Evolutionary conservation across 2,329 filamentous ascomycete species (phyloP), one percentile per base, ranked within the genome.

Genomic region (Neocucurbitaria cava): DNA sequence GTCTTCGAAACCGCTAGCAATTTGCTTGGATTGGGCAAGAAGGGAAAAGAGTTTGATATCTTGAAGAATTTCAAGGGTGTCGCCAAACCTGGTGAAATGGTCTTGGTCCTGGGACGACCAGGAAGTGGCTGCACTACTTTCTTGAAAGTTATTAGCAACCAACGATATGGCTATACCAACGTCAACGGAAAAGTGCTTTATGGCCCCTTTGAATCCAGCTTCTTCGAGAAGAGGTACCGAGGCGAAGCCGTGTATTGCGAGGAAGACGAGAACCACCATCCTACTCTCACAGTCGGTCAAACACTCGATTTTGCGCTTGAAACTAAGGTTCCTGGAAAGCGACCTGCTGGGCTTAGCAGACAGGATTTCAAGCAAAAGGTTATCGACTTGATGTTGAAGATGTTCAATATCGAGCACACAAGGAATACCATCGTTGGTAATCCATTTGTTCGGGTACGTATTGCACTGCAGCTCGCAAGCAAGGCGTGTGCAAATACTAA

Each of bases 371-470:
- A 93, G 78, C 82, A 89, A 45, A 86, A 87, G 64, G 87, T 96
- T 52, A 80, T 93, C 56, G 83, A 86, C 17, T 85, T 89, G 67
- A 81, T 96, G 54, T 81, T 96, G 46, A 91, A 91, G 69, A 95
- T 96, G 90, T 96, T 96, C 81, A 95, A 94, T 71, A 96, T 96
- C 49, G 89, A 93, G 73, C 92, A 96, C 74, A 96, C 92, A 0
- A 84, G 86, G 46, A 85, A 92, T 71, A 97, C 93, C 0, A 86
- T 94, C 26, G 91, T 96, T 23, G 93, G 93, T 7, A 89, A 95
- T 59, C 85, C 86, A 0, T 92, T 94, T 59, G 84, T 95, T 18
- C 87, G 65, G 7, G 83, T 96, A 40, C 20, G 38, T 40, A n/a
- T 15, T 6, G 24, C 38, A 3, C 20, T 15, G 7, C 15, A 15